A percentile compares a stretch with the other conserved stretches of the same genome.
Conservation (phyloP, 495 filamentous ascomycete species). For the Immersiella caudata region DNA sequence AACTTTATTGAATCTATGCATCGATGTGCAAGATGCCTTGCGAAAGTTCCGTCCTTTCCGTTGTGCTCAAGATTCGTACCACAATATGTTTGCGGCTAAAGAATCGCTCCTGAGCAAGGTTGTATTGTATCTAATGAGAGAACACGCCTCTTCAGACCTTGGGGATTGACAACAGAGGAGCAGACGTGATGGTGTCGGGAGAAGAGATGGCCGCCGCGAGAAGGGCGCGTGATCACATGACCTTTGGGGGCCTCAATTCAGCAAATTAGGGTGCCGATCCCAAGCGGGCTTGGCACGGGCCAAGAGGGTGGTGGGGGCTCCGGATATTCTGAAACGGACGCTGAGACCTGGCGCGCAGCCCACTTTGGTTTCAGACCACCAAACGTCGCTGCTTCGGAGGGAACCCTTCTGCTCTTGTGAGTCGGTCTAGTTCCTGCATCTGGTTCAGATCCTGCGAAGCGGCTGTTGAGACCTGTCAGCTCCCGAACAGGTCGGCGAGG, state of each 20-base stretch:
- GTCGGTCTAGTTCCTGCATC: not conserved
- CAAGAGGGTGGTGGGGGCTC: not conserved
- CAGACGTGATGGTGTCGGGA: not conserved
- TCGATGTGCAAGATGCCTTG: no score
- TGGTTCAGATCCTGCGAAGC: not conserved
- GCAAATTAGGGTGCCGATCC: not conserved
- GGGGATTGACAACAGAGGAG: no score
- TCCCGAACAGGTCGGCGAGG: not conserved
- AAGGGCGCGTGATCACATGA: constrained; percentile 1
- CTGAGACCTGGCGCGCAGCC: not conserved
- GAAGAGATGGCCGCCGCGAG: not conserved
- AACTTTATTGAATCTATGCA: no score
- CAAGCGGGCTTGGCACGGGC: not conserved
- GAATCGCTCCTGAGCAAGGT: no score
- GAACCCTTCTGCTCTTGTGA: not conserved
- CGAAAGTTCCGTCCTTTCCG: no score
- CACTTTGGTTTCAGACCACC: constrained; percentile 7
- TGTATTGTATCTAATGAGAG: no score
- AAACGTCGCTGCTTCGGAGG: not conserved
- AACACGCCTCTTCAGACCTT: no score
- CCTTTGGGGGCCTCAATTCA: not conserved
- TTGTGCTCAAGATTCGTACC: no score
- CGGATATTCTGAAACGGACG: constrained; percentile 4
- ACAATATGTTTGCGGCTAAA: no score
- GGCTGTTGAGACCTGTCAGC: not conserved